phyloP scores from a whole-genome alignment of 495 filamentous ascomycete genomes.

The Lichina pygmaea region DNA sequence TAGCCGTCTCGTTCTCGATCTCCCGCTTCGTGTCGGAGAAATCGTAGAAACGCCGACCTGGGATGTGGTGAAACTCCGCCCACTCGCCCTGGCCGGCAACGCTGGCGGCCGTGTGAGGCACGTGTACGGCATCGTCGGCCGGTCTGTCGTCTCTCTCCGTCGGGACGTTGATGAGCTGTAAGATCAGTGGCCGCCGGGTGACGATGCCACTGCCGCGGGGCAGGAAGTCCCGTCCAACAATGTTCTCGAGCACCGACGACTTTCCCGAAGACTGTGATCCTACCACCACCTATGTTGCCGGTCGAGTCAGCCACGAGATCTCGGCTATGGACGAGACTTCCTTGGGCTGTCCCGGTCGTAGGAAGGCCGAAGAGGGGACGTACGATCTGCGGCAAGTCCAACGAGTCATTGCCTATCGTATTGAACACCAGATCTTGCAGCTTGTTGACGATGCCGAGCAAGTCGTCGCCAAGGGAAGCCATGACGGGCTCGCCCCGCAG shows the following conservation, averaged over 20 bases:
- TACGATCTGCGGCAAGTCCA: slow-evolving; percentile 96
- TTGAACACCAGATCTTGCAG: slow-evolving; percentile 97
- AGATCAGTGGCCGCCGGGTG: slow-evolving; percentile 74
- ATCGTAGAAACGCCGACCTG: slow-evolving; percentile 70
- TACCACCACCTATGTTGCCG: slow-evolving; percentile 54
- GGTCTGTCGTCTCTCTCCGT: slow-evolving; percentile 44
- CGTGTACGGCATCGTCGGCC: slow-evolving; percentile 33
- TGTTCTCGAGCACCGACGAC: slow-evolving; percentile 97
- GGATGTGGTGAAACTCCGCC: slow-evolving; percentile 92
- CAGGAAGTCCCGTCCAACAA: slow-evolving; percentile 91
- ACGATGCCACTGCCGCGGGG: slow-evolving; percentile 93
- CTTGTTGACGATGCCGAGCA: slow-evolving; percentile 82
- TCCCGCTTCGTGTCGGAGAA: slow-evolving; percentile 83
- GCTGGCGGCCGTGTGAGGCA: slow-evolving; percentile 41
- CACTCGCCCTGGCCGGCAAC: slow-evolving; percentile 58
- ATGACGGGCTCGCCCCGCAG: slow-evolving; percentile 11
- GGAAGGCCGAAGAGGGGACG: slow-evolving; percentile 11
- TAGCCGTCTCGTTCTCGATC: slow-evolving; percentile 86
- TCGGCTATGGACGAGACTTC: slow-evolving; percentile 1
- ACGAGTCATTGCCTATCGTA: slow-evolving; percentile 94
- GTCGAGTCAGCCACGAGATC: neutral
- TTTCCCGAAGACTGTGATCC: slow-evolving; percentile 97
- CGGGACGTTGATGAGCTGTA: slow-evolving; percentile 94
- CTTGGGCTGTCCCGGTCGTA: neutral
- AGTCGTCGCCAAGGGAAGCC: slow-evolving; percentile 65